These are phyloP conservation scores for Tulasnella calospora DNA, from an alignment of 768 basidiomycete genomes.

Conservation along the genomic window DNA sequence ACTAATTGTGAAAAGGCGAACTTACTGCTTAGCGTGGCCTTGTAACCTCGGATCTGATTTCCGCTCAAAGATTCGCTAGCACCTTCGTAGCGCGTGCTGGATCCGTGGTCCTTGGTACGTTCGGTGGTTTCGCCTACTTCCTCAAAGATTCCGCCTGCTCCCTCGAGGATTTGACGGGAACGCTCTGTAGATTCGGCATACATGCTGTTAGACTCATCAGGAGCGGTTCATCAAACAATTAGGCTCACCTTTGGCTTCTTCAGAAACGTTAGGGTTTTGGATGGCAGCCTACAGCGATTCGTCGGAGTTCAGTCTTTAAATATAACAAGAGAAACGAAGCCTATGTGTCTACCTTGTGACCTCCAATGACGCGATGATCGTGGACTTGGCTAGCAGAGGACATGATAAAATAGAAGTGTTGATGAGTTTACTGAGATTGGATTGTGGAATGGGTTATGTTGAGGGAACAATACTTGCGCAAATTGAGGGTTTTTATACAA, in stretches of 20 bases:
- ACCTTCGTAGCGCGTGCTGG: neutral
- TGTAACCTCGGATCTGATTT: neutral
- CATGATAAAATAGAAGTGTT: neutral
- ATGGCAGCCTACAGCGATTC: neutral
- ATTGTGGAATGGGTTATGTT: neutral
- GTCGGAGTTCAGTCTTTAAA: neutral
- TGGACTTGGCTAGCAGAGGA: neutral
- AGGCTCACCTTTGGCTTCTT: neutral
- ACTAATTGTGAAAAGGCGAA: neutral
- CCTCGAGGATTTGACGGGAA: neutral
- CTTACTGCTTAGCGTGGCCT: neutral
- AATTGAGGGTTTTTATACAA: neutral
- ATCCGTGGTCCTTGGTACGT: neutral
- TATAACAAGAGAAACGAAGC: neutral
- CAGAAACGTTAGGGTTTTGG: neutral
- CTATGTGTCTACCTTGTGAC: neutral
- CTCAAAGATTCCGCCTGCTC: neutral
- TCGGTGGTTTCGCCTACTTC: neutral
- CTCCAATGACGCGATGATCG: neutral
- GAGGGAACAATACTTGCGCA: neutral
- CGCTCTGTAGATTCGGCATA: neutral
- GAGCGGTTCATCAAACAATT: neutral
- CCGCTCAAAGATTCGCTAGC: neutral
- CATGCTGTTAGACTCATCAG: neutral
- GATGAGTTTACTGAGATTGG: neutral